Conservation (phyloP, 768 basidiomycete species). For the Lactarius vividus region DNA sequence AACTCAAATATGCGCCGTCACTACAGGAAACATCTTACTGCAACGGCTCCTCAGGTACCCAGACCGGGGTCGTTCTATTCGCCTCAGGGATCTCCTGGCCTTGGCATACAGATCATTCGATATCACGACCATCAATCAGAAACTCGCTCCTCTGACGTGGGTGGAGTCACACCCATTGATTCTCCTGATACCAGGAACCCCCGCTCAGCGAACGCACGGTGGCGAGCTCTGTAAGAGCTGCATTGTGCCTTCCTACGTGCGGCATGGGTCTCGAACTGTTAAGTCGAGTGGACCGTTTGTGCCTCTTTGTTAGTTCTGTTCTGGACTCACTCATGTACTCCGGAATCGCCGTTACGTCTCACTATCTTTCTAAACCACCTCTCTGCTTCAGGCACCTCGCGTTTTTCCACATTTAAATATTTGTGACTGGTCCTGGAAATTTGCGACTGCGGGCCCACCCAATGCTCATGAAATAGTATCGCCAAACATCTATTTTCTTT, state of each 20-base stretch:
- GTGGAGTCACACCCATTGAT: slow-evolving; percentile 4
- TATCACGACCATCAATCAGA: slow-evolving; percentile 23
- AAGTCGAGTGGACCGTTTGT: slow-evolving; percentile 24
- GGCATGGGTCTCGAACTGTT: slow-evolving; percentile 21
- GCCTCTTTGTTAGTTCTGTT: slow-evolving; percentile 25
- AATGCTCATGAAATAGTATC: slow-evolving; percentile 5
- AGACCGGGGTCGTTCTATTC: slow-evolving; percentile 21
- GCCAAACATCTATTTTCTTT: neutral
- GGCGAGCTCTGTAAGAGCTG: slow-evolving; percentile 19
- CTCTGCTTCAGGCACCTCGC: slow-evolving; percentile 22
- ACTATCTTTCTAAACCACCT: slow-evolving; percentile 22
- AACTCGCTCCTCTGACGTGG: slow-evolving; percentile 4
- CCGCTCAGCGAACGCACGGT: slow-evolving; percentile 15
- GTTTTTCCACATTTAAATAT: slow-evolving; percentile 21
- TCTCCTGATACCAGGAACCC: slow-evolving; percentile 12
- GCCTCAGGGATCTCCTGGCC: slow-evolving; percentile 13
- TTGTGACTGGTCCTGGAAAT: slow-evolving; percentile 21
- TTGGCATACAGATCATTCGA: slow-evolving; percentile 27
- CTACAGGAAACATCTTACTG: slow-evolving; percentile 57
- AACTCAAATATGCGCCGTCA: slow-evolving; percentile 85
- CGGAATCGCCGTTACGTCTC: slow-evolving; percentile 27
- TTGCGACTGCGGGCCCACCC: slow-evolving; percentile 16
- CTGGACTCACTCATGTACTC: slow-evolving; percentile 24
- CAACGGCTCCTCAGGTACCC: slow-evolving; percentile 17
- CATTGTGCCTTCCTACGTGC: neutral